phyloP scores from a whole-genome alignment of 164 flowering plant species.

The Kalanchoe fedtschenkoi region DNA sequence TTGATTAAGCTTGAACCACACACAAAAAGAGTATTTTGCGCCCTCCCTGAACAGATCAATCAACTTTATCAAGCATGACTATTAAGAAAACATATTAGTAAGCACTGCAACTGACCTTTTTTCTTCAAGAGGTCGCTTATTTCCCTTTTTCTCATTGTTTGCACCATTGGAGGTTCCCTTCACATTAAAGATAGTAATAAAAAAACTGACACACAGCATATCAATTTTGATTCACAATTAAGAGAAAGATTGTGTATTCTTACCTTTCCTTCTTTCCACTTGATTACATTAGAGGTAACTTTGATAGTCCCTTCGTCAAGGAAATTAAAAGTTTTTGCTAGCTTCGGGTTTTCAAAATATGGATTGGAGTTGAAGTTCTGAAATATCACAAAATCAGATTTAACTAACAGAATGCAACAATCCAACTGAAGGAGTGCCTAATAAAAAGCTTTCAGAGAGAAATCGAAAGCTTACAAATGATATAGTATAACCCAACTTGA shows the following conservation, averaged over 20 bases:
- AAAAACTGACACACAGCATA: background rate
- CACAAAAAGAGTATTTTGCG: background rate
- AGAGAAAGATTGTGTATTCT: background rate
- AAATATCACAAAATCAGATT: background rate
- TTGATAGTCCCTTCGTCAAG: slow-evolving; percentile 55
- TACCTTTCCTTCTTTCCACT: slow-evolving; percentile 76
- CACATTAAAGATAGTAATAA: slow-evolving; percentile 3
- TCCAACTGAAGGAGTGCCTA: background rate
- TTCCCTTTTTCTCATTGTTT: slow-evolving; percentile 51
- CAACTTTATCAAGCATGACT: background rate
- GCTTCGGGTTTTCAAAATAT: slow-evolving; percentile 53
- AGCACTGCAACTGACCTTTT: slow-evolving; percentile 33
- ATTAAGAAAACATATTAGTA: background rate
- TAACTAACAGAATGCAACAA: background rate
- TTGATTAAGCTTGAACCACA: background rate
- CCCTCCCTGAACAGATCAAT: background rate
- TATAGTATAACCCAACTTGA: slow-evolving; percentile 74
- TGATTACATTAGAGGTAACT: slow-evolving; percentile 42
- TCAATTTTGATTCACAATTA: background rate
- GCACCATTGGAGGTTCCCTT: slow-evolving; percentile 51
- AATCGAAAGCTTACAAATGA: slow-evolving; percentile 59
- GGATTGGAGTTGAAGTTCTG: slow-evolving; percentile 63
- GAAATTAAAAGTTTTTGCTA: slow-evolving; percentile 46
- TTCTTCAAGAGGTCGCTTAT: slow-evolving; percentile 40
- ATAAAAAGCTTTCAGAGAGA: background rate